A percentile compares a stretch with the other conserved stretches of the same genome.
phyloP scores from a whole-genome alignment of 2,329 filamentous ascomycete genomes.

The Aspergillus sp. region DNA sequence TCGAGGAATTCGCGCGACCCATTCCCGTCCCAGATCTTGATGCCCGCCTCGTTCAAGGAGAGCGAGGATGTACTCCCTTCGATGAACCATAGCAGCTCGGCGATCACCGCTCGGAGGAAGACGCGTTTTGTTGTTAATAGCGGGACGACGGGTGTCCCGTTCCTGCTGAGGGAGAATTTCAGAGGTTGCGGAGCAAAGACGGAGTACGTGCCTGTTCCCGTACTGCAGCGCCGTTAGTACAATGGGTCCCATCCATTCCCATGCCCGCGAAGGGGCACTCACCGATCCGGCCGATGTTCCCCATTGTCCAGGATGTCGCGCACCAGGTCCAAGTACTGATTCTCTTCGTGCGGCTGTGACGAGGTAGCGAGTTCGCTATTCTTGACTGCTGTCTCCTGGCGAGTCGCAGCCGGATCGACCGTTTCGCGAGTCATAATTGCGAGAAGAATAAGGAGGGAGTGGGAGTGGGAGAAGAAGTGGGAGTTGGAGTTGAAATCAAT shows the following conservation, averaged over 20 bases:
- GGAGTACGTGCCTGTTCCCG: constrained; percentile 84
- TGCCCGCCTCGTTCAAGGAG: constrained; percentile 64
- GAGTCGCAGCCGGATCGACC: neutral
- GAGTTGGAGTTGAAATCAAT: too few species aligned
- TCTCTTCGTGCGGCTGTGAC: constrained; percentile 88
- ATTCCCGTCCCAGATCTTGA: constrained; percentile 99
- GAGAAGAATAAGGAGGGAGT: too few species aligned
- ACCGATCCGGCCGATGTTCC: constrained; percentile 76
- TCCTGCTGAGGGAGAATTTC: constrained; percentile 70
- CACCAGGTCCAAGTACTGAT: constrained; percentile 88
- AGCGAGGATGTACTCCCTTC: constrained; percentile 71
- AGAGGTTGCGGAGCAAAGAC: constrained; percentile 81
- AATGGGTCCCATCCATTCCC: neutral
- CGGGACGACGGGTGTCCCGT: constrained; percentile 60
- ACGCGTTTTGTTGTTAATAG: constrained; percentile 97
- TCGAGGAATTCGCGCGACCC: constrained; percentile 86
- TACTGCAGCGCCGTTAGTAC: constrained; percentile 28
- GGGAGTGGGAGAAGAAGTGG: too few species aligned
- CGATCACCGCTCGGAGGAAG: constrained; percentile 79
- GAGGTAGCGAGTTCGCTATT: too few species aligned
- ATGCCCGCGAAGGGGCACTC: neutral
- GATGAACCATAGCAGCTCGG: constrained; percentile 94
- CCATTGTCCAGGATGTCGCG: constrained; percentile 71
- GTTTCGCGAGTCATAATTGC: neutral
- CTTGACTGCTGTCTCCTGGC: too few species aligned